Base-by-base conservation (phyloP, 2,329 filamentous ascomycete genomes). In the Penicillium capsulatum region DNA sequence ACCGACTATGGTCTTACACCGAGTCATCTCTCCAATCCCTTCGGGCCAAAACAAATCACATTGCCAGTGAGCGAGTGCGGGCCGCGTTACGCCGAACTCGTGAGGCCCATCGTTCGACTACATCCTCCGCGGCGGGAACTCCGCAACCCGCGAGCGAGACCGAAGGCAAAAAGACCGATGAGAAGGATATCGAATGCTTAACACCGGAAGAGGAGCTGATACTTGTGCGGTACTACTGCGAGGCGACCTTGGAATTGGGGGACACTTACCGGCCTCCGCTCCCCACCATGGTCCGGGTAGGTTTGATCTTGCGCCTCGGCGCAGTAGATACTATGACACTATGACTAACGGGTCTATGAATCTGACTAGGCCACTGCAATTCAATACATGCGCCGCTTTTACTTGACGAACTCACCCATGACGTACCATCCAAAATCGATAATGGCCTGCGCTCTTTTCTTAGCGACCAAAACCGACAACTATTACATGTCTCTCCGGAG, bases 321-420 rank as follows among this genome's bases (percentile, higher is more conserved):
- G n/a, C 26, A n/a, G 26, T 1, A 28, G 22, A 17, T 8, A 26
- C 6, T 6, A 9, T 15, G 13, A 10, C 28, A 10, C n/a, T 17
- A 6, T 10, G 14, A 19, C 9, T 45, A 14, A 47, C 29, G 1
- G 9, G 6, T 15, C 31, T 22, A 10, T 17, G 26, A 7, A 31
- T 4, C 35, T 14, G 20, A 24, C 41, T 36, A 80, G 75, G 81
- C 84, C 17, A 95, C 90, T 5, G 87, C 88, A 3, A 85, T 91
- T 45, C 81, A 94, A 59, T 96, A 94, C 63, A 77, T 98, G 44
- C 85, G 87, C 40, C 85, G 92, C 42, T 97, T 98, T 75, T 98
- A 97, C 70, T 77, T 95, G 26, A 91, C 86, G 58, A 95, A 97
- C 68, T 94, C 86, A 28, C 80, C 90, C 58, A 95, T 97, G 86